A percentile compares a stretch with the other conserved stretches of the same genome.
phyloP scores from a whole-genome alignment of 2,329 filamentous ascomycete genomes.

The Leptodontidium sp. region DNA sequence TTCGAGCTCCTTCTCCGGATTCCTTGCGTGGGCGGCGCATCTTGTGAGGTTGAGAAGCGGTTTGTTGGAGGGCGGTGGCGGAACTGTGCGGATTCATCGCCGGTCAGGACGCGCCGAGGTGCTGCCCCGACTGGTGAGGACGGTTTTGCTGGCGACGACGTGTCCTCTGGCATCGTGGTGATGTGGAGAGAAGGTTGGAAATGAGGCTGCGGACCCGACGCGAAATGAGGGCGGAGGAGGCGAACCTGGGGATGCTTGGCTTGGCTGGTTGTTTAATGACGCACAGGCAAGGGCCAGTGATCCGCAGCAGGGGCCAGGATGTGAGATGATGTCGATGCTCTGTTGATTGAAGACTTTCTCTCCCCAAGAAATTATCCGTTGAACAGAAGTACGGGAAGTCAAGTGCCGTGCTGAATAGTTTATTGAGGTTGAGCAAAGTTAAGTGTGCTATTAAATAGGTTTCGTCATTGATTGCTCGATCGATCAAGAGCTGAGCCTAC shows the following conservation, averaged over 20 bases:
- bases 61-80: constrained; percentile 37
- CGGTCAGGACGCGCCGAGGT: constrained; percentile 28
- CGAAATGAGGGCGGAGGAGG: not conserved
- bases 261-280: constrained; percentile 15
- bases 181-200: not conserved
- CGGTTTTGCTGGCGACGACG: constrained; percentile 20
- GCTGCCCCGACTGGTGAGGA: constrained; percentile 27
- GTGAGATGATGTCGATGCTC: not conserved
- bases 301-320: not conserved
- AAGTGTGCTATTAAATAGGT: too few species aligned
- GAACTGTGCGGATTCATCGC: constrained; percentile 38
- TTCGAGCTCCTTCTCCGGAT: constrained; percentile 75
- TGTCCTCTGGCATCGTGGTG: constrained; percentile 28
- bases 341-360: not conserved
- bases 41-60: constrained; percentile 43
- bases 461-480: not conserved
- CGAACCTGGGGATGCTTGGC: constrained; percentile 22
- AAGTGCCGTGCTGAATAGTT: too few species aligned
- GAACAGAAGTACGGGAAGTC: too few species aligned
- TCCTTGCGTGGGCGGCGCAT: constrained; percentile 22
- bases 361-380: not conserved
- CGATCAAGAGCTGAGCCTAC: not conserved
- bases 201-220: constrained; percentile 3
- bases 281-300: not conserved
- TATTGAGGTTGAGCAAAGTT: too few species aligned